Conservation (phyloP, 202 grass and related monocot genomes). For the Dendrocalamus latiflorus region DNA sequence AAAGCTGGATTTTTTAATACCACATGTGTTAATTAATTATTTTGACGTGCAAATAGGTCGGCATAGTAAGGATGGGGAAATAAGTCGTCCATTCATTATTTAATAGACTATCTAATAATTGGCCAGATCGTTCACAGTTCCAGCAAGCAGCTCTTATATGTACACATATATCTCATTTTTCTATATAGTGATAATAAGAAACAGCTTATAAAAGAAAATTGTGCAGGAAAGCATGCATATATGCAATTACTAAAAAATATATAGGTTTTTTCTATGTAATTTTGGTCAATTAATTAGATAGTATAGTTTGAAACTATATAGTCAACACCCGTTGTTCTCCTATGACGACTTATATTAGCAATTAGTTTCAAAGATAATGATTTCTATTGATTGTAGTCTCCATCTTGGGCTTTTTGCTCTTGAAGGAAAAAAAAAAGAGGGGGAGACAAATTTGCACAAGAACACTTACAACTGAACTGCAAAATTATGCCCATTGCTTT, state of each 20-base stretch:
- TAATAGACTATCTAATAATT: not conserved
- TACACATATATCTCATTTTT: not conserved
- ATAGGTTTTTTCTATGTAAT: not conserved
- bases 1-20: not conserved
- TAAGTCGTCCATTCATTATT: not conserved
- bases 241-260: not conserved
- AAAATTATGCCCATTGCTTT: constrained; percentile 19
- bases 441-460: constrained; percentile 12
- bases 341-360: constrained; percentile 9
- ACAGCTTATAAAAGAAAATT: not conserved
- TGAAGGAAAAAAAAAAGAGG: not conserved
- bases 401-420: constrained; percentile 13
- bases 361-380: constrained; percentile 24
- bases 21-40: not conserved
- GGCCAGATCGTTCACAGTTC: not conserved
- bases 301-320: constrained; percentile 11
- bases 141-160: not conserved
- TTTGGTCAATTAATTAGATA: constrained; percentile 13
- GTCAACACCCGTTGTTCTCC: constrained; percentile 47
- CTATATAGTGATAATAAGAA: not conserved
- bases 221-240: not conserved
- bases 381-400: constrained; percentile 5
- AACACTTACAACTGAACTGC: constrained; percentile 29
- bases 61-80: not conserved
- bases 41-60: not conserved